phyloP scores from a whole-genome alignment of 139 green algal species.

The Chlamydomonas incerta region DNA sequence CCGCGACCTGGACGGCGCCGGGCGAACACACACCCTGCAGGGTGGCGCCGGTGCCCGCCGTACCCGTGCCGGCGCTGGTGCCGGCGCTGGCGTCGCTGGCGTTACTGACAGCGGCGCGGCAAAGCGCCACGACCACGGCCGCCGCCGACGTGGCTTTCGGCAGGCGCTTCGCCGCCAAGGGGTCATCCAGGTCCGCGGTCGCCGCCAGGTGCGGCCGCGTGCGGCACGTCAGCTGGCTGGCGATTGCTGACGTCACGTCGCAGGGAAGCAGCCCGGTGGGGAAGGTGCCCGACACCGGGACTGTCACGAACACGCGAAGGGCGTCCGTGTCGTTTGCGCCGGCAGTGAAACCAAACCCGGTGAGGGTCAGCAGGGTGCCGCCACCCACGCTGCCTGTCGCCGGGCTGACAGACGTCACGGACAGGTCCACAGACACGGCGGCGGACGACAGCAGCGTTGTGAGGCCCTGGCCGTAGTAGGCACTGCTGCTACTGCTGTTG shows the following conservation, averaged over 20 bases:
- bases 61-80: too few species aligned
- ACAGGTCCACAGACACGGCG: background rate
- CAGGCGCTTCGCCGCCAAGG: background rate
- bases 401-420: background rate
- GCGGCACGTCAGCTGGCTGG: slow-evolving; percentile 5
- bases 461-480: background rate
- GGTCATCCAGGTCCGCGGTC: slow-evolving; percentile 5
- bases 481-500: too few species aligned
- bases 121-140: too few species aligned
- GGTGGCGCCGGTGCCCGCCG: background rate
- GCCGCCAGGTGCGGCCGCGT: slow-evolving; percentile 36
- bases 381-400: background rate
- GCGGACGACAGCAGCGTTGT: background rate
- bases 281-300: slow-evolving; percentile 34
- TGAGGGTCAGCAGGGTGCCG: slow-evolving; percentile 26
- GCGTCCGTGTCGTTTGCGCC: background rate
- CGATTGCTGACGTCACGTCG: slow-evolving; percentile 9
- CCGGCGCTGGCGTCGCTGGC: too few species aligned
- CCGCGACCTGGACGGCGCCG: background rate
- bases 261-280: slow-evolving; percentile 32
- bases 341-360: slow-evolving; percentile 5
- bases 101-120: too few species aligned
- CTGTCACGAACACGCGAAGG: slow-evolving; percentile 28
- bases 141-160: too few species aligned
- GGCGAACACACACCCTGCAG: background rate